Evolutionary conservation across 768 basidiomycete species (phyloP).

Genomic region (Termitomyces bulborhizus): DNA sequence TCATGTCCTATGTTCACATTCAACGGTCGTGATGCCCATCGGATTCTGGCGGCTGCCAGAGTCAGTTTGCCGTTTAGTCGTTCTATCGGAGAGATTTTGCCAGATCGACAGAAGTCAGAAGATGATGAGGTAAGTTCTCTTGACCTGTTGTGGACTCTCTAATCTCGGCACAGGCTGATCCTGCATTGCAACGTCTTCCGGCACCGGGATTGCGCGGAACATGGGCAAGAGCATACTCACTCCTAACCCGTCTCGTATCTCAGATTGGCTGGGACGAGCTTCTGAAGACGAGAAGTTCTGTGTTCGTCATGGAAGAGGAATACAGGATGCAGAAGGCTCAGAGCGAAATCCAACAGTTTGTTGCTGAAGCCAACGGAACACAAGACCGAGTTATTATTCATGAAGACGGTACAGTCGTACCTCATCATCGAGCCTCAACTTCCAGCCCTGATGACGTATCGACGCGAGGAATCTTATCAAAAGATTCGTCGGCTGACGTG

Average conservation of each 20-base stretch:
- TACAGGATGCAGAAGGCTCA: conserved; percentile 95
- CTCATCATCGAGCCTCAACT: conserved; percentile 16
- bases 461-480: conserved; percentile 52
- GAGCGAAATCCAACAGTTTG: conserved; percentile 48
- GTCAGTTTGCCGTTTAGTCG: conserved; percentile 84
- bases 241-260: conserved; percentile 86
- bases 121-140: conserved; percentile 65
- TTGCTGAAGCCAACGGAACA: conserved; percentile 18
- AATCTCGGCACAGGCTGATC: conserved; percentile 60
- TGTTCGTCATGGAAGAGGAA: conserved; percentile 99
- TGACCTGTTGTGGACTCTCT: background rate
- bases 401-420: conserved; percentile 52
- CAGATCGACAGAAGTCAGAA: conserved; percentile 73
- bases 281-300: conserved; percentile 85
- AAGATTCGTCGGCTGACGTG: conserved; percentile 23
- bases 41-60: conserved; percentile 70
- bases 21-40: conserved; percentile 91
- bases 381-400: conserved; percentile 44
- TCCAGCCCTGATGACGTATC: conserved; percentile 56
- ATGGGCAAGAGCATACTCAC: conserved; percentile 89
- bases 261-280: conserved; percentile 99
- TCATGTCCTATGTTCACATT: conserved; percentile 99
- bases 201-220: conserved; percentile 93
- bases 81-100: conserved; percentile 85
- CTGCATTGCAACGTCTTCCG: conserved; percentile 89